Base-by-base conservation (phyloP, 352 stramenopile species). In the Phytophthora ohioensis region DNA sequence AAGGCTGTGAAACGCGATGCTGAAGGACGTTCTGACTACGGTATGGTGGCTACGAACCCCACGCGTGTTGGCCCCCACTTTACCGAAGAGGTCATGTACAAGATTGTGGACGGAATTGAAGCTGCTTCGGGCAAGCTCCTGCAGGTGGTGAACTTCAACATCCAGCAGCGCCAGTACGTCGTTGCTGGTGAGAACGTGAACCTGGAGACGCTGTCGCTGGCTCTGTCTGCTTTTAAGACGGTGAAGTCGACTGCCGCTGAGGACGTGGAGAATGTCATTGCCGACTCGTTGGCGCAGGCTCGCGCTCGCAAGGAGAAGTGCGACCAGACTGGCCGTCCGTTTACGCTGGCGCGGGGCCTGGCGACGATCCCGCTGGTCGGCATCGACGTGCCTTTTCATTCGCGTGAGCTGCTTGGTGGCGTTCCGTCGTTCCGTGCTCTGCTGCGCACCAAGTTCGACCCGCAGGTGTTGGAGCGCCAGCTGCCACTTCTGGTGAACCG, bases 301-400 rank as follows among this genome's bases (percentile, higher is more conserved):
- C 63, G 64, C 15, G 55, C 64, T 10, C 88, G 88, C 55, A 90
- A 93, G 70, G 79, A 93, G 12, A 86, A 89, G 51, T 76, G 71
- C 38, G 64, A 79, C 6, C 76, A 81, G 53, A 64, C 55, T 31
- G 83, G 84, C n/a, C 81, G 85, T 75, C 78, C 78, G 30, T 93
- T 93, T 45, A 80, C 67, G 1, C 67, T 96, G 8, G 42, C 88
- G 7, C 78, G 83, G 75, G 88, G 89, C 3, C 58, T 79, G 8
- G 87, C 89, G 15, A 97, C 91, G 0, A 95, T 97, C 39, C 91
- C 91, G 45, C 82, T 97, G 10, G 75, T 83, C n/a, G 89, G 89
- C 32, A 96, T 97, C 53, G 91, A 97, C 56, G 89, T 97, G 27
- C 91, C 91, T 12, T 97, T 97, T 75, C 91, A 97, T 72, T 96